Evolutionary conservation across 768 basidiomycete species (phyloP).

Genomic region (Amanita subjunquillea): DNA sequence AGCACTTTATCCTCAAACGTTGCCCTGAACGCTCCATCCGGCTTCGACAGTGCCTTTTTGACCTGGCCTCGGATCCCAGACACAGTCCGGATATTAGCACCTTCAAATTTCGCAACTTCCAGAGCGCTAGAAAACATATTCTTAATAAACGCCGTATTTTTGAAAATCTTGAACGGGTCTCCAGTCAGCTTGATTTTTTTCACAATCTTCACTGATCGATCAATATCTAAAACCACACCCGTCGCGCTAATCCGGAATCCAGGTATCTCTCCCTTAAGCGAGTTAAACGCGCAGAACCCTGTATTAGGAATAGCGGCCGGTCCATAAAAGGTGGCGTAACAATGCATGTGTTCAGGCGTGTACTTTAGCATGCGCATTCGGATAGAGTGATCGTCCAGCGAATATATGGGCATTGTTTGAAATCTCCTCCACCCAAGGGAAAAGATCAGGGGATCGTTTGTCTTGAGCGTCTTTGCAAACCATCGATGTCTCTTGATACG

Average conservation of each 20-base stretch:
- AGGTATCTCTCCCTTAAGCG: constrained; percentile 48
- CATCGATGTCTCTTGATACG: constrained; percentile 95
- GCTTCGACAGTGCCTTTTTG: constrained; percentile 92
- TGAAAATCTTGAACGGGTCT: constrained; percentile 93
- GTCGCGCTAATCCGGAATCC: constrained; percentile 90
- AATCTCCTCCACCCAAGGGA: constrained; percentile 98
- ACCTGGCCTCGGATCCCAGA: constrained; percentile 95
- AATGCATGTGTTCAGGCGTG: constrained; percentile 99
- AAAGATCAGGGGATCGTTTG: constrained; percentile 92
- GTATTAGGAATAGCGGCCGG: constrained; percentile 89
- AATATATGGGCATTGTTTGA: constrained; percentile 91
- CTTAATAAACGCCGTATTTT: constrained; percentile 96
- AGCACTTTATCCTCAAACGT: constrained; percentile 98
- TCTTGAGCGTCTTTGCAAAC: constrained; percentile 87
- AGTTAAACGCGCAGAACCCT: constrained; percentile 96
- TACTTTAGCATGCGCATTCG: constrained; percentile 99
- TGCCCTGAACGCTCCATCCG: constrained; percentile 91
- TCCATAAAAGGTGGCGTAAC: constrained; percentile 95
- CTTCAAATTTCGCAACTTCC: constrained; percentile 98
- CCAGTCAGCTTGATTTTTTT: constrained; percentile 98
- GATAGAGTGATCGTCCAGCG: constrained; percentile 94
- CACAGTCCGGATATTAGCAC: constrained; percentile 92
- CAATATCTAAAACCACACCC: constrained; percentile 90
- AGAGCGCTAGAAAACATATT: constrained; percentile 93
- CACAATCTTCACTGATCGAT: constrained; percentile 88